phyloP scores from a whole-genome alignment of 768 basidiomycete species.

The Hydnum rufescens region DNA sequence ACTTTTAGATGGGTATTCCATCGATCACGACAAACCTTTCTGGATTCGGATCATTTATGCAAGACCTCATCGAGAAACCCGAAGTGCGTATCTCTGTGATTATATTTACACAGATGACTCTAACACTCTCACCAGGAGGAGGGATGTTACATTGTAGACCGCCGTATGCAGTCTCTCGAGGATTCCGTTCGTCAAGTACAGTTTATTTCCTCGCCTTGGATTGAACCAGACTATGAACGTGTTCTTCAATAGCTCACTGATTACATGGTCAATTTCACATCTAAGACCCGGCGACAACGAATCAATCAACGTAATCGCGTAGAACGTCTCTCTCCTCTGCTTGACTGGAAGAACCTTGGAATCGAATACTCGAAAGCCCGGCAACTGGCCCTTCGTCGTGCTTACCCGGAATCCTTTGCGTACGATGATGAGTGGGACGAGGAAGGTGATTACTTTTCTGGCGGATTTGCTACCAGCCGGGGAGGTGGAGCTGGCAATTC shows the following conservation, averaged over 20 bases:
- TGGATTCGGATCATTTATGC: slow-evolving; percentile 97
- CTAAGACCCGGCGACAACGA: slow-evolving; percentile 81
- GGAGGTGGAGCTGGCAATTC: slow-evolving; percentile 47
- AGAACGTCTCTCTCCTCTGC: slow-evolving; percentile 74
- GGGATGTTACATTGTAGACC: slow-evolving; percentile 92
- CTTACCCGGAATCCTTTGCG: slow-evolving; percentile 88
- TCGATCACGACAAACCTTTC: slow-evolving; percentile 94
- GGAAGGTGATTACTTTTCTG: slow-evolving; percentile 25
- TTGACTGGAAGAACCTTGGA: slow-evolving; percentile 98
- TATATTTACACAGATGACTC: not conserved
- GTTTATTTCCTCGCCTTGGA: slow-evolving; percentile 22
- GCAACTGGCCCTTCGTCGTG: slow-evolving; percentile 75
- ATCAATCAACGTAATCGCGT: slow-evolving; percentile 99
- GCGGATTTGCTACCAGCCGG: slow-evolving; percentile 29
- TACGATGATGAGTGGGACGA: slow-evolving; percentile 29
- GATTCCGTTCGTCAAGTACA: slow-evolving; percentile 39
- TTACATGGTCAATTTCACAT: slow-evolving; percentile 52
- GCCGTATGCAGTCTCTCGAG: slow-evolving; percentile 73
- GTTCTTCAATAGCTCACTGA: slow-evolving; percentile 43
- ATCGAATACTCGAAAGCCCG: slow-evolving; percentile 93
- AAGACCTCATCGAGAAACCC: slow-evolving; percentile 87
- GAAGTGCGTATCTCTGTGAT: slow-evolving; percentile 21
- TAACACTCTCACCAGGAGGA: slow-evolving; percentile 34
- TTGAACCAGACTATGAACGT: too few species aligned
- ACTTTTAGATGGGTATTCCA: slow-evolving; percentile 80